These are phyloP conservation scores for Lipomyces spencermartinsiae DNA, from an alignment of 805 yeast species.

Conservation along the genomic window DNA sequence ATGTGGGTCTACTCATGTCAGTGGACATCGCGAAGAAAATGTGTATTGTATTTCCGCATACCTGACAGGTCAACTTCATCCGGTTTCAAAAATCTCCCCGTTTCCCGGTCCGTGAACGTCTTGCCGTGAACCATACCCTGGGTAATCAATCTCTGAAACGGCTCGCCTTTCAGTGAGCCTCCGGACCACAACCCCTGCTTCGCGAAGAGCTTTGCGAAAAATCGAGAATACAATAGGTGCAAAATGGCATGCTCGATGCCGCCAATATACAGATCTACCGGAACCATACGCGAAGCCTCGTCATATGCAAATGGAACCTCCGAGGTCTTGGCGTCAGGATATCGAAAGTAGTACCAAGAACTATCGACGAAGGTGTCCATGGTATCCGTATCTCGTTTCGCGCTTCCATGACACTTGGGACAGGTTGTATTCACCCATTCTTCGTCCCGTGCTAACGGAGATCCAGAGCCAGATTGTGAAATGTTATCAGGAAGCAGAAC, in stretches of 20 bases:
- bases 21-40: slow-evolving; percentile 37
- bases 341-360: slow-evolving; percentile 94
- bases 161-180: slow-evolving; percentile 67
- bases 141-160: slow-evolving; percentile 78
- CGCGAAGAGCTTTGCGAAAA: slow-evolving; percentile 78
- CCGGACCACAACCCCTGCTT: slow-evolving; percentile 75
- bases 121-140: slow-evolving; percentile 99
- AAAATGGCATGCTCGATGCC: slow-evolving; percentile 97
- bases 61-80: slow-evolving; percentile 64
- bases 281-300: slow-evolving; percentile 62
- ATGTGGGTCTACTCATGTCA: slow-evolving; percentile 26
- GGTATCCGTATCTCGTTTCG: slow-evolving; percentile 92
- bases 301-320: slow-evolving; percentile 59
- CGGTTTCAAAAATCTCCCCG: slow-evolving; percentile 78
- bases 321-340: slow-evolving; percentile 71
- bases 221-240: slow-evolving; percentile 85
- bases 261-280: slow-evolving; percentile 90
- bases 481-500: slow-evolving; percentile 68
- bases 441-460: slow-evolving; percentile 70
- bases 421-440: slow-evolving; percentile 77
- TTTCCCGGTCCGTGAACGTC: slow-evolving; percentile 74
- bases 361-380: slow-evolving; percentile 99
- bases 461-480: slow-evolving; percentile 55
- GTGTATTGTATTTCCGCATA: neutral
- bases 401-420: slow-evolving; percentile 73